Evolutionary conservation across 805 yeast genomes (phyloP).

Genomic region (Yarrowia porcina): DNA sequence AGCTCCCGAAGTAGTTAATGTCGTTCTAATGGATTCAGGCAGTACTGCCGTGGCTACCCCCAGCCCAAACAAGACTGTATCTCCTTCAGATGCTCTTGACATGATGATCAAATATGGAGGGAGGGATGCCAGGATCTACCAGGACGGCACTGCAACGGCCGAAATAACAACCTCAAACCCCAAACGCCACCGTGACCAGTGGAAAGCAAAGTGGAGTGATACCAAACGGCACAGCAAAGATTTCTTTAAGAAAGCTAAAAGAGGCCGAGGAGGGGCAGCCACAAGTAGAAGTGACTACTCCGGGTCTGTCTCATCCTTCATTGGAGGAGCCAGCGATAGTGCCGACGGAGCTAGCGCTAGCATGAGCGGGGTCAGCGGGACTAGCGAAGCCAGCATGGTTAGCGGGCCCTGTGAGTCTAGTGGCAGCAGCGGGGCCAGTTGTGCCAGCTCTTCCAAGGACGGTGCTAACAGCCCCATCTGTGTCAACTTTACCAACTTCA

Average conservation of each 20-base stretch:
- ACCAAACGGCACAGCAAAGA: constrained; percentile 11
- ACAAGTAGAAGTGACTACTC: neutral
- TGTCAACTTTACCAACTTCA: neutral
- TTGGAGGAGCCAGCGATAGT: neutral
- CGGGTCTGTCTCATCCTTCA: neutral
- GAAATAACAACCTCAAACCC: neutral
- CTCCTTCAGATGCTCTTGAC: constrained; percentile 11
- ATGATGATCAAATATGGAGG: constrained; percentile 19
- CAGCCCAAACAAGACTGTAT: neutral
- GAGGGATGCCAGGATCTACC: constrained; percentile 1
- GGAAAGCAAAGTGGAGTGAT: constrained; percentile 17
- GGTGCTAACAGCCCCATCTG: neutral
- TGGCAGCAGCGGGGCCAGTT: neutral
- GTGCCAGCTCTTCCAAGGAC: neutral
- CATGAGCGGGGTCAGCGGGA: neutral
- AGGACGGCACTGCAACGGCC: neutral
- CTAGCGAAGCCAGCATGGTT: neutral
- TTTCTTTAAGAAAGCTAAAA: neutral
- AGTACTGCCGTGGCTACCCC: neutral
- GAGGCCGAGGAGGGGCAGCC: neutral
- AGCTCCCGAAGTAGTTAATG: neutral
- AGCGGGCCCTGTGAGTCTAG: neutral
- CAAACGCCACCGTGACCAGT: constrained; percentile 16
- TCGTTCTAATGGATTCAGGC: neutral
- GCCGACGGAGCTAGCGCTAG: neutral